Conservation (phyloP, 1,284 basidiomycete species). For the Mycosarcoma mackinlayi region DNA sequence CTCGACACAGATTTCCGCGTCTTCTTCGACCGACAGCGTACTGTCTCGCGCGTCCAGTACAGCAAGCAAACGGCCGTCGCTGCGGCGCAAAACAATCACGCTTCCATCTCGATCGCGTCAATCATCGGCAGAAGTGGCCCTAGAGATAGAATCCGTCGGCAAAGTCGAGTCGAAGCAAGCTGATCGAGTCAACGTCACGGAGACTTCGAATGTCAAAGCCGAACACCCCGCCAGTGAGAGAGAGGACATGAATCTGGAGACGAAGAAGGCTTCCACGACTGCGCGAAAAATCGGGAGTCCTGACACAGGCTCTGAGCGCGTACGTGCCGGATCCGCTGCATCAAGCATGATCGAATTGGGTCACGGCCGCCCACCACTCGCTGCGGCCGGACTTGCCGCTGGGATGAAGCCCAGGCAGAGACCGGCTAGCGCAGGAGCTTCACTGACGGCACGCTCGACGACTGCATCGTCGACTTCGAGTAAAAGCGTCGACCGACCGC, state of each 20-base stretch:
- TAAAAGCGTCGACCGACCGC: constrained; percentile 11
- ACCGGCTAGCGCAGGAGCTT: constrained; percentile 27
- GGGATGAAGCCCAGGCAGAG: constrained; percentile 49
- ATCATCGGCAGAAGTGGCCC: constrained; percentile 30
- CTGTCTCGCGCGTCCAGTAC: constrained; percentile 9
- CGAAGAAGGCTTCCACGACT: background rate
- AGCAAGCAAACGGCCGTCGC: constrained; percentile 14
- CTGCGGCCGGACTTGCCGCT: constrained; percentile 19
- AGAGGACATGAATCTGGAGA: no score
- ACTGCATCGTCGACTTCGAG: background rate
- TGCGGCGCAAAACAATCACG: constrained; percentile 34
- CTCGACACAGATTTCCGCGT: constrained; percentile 18
- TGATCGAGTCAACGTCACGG: background rate
- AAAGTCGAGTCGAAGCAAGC: background rate
- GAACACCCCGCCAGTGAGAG: no score
- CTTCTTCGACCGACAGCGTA: constrained; percentile 27
- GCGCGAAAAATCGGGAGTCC: background rate
- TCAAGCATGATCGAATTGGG: constrained; percentile 12
- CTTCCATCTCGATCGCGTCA: constrained; percentile 39
- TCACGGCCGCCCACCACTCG: constrained; percentile 12
- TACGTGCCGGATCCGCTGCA: constrained; percentile 1
- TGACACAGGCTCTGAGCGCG: constrained; percentile 2
- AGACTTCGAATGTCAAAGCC: background rate
- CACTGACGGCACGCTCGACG: constrained; percentile 9
- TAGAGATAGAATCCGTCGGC: constrained; percentile 2